These are phyloP conservation scores for Chrysanthemum seticuspe DNA, from an alignment of 129 eudicot species.

Conservation along the genomic window DNA sequence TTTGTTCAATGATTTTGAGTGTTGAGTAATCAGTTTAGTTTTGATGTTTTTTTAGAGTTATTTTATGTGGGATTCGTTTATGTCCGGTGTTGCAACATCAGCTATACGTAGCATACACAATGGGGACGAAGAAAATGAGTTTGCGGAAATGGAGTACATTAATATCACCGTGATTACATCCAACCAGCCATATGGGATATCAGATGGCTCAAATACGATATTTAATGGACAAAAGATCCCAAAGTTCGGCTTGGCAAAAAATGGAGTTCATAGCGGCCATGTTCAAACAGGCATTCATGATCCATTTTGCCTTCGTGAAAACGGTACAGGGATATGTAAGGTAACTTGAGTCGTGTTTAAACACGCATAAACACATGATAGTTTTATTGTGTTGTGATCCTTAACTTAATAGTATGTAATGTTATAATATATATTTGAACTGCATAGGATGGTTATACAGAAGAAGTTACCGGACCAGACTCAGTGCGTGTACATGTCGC, in stretches of 20 bases:
- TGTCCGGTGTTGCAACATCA: slow-evolving; percentile 73
- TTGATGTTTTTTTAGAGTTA: slow-evolving; percentile 53
- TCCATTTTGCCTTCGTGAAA: slow-evolving; percentile 61
- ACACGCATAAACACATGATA: not conserved
- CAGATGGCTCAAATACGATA: slow-evolving; percentile 75
- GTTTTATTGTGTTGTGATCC: not conserved
- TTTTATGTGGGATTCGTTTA: slow-evolving; percentile 92
- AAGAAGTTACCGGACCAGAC: slow-evolving; percentile 48
- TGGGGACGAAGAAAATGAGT: slow-evolving; percentile 50
- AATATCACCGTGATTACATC: slow-evolving; percentile 88
- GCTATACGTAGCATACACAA: slow-evolving; percentile 50
- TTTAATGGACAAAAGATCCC: slow-evolving; percentile 49
- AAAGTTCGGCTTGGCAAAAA: slow-evolving; percentile 44
- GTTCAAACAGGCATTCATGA: slow-evolving; percentile 70
- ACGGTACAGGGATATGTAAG: slow-evolving; percentile 76
- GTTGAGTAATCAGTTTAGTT: not conserved
- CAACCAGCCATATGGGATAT: slow-evolving; percentile 71
- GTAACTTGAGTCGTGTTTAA: slow-evolving; percentile 29
- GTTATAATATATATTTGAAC: not conserved
- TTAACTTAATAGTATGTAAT: not conserved
- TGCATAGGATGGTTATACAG: slow-evolving; percentile 80
- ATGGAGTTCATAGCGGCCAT: slow-evolving; percentile 95
- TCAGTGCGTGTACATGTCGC: slow-evolving; percentile 68
- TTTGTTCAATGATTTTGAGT: too few relatives aligned
- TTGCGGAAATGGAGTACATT: slow-evolving; percentile 80